These are phyloP conservation scores for Picochlorum sp. DNA, from an alignment of 139 green algal species.

Conservation along the genomic window DNA sequence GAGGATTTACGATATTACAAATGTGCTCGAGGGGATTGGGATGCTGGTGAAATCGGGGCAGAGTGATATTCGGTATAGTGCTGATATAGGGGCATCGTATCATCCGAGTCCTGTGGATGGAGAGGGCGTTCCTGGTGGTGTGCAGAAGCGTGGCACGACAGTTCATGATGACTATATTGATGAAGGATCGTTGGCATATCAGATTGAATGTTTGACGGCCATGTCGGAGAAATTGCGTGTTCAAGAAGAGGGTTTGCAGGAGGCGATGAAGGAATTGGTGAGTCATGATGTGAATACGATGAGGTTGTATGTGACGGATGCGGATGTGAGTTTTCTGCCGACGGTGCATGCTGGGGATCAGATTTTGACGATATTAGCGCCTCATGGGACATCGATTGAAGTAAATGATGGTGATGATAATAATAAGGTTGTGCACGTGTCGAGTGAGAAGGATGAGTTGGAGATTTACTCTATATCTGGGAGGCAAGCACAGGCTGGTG, in stretches of 20 bases:
- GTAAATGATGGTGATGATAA: background rate
- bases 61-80: constrained; percentile 58
- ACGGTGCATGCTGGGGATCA: constrained; percentile 56
- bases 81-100: background rate
- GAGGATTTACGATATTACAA: constrained; percentile 98
- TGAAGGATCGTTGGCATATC: background rate
- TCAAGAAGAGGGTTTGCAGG: background rate
- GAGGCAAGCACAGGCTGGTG: no score
- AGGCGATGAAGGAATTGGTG: constrained; percentile 3
- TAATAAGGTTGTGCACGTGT: no score
- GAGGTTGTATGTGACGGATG: constrained; percentile 70
- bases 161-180: background rate
- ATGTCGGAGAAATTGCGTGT: no score
- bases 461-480: no score
- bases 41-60: constrained; percentile 92
- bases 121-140: background rate
- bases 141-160: no score
- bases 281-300: constrained; percentile 33
- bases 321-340: constrained; percentile 56
- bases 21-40: constrained; percentile 94
- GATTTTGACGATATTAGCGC: constrained; percentile 74
- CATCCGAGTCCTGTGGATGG: no score
- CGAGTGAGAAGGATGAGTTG: no score
- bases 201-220: no score
- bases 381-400: constrained; percentile 48